phyloP scores from a whole-genome alignment of 1,284 basidiomycete species.

The Ceratobasidium sp. region DNA sequence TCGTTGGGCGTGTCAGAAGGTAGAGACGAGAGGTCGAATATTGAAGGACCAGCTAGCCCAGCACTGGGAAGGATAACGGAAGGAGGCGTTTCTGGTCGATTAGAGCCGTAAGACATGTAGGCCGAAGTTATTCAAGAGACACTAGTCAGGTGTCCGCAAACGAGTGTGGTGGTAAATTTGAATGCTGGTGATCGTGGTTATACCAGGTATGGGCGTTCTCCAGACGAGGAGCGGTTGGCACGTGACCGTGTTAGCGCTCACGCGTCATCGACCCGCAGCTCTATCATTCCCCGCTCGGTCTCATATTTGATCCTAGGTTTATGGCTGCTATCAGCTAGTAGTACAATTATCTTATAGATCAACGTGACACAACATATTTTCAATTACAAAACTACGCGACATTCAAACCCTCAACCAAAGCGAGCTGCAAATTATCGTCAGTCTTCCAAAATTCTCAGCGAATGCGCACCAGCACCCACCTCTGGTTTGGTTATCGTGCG shows the following conservation, averaged over 20 bases:
- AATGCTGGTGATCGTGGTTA: background rate
- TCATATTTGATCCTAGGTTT: background rate
- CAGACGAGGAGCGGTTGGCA: background rate
- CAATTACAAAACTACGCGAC: background rate
- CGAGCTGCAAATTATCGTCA: conserved; percentile 22
- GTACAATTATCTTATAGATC: background rate
- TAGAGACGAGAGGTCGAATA: conserved; percentile 42
- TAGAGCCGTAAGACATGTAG: conserved; percentile 16
- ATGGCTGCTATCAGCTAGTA: background rate
- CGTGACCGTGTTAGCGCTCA: conserved; percentile 41
- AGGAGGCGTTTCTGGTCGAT: conserved; percentile 32
- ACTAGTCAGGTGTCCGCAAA: background rate
- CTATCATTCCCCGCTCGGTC: background rate
- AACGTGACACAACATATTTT: background rate
- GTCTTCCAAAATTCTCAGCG: background rate
- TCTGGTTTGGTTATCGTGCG: conserved; percentile 72
- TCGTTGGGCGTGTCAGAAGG: conserved; percentile 41
- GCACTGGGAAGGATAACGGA: conserved; percentile 34
- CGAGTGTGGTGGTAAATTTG: background rate
- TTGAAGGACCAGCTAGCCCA: conserved; percentile 37
- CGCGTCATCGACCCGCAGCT: background rate
- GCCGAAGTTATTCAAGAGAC: background rate
- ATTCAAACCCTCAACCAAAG: conserved; percentile 43
- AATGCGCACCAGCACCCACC: conserved; percentile 57
- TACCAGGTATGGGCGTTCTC: background rate